Percentiles rank a stretch among this genome's conserved stretches.
phyloP scores from a whole-genome alignment of 106 monocot genomes.

The Xerophyta viscosa region DNA sequence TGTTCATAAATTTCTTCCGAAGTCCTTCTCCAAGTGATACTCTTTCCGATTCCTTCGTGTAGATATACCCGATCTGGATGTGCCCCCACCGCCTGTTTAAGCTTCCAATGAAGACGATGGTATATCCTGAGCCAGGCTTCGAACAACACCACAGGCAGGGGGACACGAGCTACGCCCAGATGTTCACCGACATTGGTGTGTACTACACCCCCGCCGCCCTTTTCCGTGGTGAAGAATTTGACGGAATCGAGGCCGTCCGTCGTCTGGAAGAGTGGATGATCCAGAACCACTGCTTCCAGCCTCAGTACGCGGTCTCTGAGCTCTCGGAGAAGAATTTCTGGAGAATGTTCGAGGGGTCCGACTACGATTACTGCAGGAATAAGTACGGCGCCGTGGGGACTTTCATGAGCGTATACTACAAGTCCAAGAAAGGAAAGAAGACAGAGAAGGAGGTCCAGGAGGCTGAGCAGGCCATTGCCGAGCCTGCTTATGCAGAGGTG shows the following conservation, averaged over 20 bases:
- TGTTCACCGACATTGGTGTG: slow-evolving; percentile 45
- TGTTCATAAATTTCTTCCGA: too few relatives aligned
- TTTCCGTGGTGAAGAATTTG: slow-evolving; percentile 37
- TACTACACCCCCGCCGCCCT: slow-evolving; percentile 42
- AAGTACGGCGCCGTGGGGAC: slow-evolving; percentile 47
- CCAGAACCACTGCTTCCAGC: slow-evolving; percentile 39
- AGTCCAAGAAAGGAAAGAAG: slow-evolving; percentile 59
- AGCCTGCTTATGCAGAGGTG: slow-evolving; percentile 40
- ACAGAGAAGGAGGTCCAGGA: slow-evolving; percentile 57
- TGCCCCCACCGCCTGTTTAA: slow-evolving; percentile 51
- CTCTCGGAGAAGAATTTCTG: slow-evolving; percentile 65
- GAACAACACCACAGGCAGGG: slow-evolving; percentile 39
- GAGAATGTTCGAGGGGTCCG: slow-evolving; percentile 47
- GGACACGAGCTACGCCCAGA: slow-evolving; percentile 46
- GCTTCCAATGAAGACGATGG: slow-evolving; percentile 38
- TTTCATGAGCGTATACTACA: slow-evolving; percentile 60
- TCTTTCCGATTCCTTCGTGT: too few relatives aligned
- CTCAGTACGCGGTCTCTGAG: slow-evolving; percentile 49
- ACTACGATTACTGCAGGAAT: slow-evolving; percentile 35
- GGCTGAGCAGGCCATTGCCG: slow-evolving; percentile 38
- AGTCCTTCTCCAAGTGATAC: too few relatives aligned
- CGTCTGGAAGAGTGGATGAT: slow-evolving; percentile 41
- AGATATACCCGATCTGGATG: slow-evolving; percentile 53
- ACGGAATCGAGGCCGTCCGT: slow-evolving; percentile 32
- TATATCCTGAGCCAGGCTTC: slow-evolving; percentile 40